Percentiles rank a stretch among this genome's conserved stretches.
Evolutionary conservation across 2,329 filamentous ascomycete species (phyloP).

Genomic region (Cercospora sojina): DNA sequence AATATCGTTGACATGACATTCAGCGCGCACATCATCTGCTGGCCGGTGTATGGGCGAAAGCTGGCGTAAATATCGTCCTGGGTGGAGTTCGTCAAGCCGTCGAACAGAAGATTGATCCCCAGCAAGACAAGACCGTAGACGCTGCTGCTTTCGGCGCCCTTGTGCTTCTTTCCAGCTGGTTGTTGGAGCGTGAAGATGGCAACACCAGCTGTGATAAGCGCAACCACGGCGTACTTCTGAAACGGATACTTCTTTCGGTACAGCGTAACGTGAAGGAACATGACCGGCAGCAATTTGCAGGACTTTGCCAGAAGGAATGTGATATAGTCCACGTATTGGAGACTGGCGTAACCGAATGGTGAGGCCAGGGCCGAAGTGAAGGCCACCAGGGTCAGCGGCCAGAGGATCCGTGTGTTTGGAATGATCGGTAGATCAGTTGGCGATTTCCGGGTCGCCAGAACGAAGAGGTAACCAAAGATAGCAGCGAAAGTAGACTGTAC

Average conservation of each 20-base stretch:
- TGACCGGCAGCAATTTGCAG: slow-evolving; percentile 98
- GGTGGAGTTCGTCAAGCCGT: slow-evolving; percentile 92
- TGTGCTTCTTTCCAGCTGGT: slow-evolving; percentile 41
- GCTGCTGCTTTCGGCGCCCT: slow-evolving; percentile 54
- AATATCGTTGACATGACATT: slow-evolving; percentile 82
- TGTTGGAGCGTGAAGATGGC: slow-evolving; percentile 91
- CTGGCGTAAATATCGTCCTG: slow-evolving; percentile 87
- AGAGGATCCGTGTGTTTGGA: slow-evolving; percentile 70
- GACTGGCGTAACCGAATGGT: slow-evolving; percentile 91
- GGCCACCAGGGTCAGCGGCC: slow-evolving; percentile 79
- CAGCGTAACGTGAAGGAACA: slow-evolving; percentile 91
- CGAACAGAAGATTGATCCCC: slow-evolving; percentile 86
- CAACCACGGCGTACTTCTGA: slow-evolving; percentile 94
- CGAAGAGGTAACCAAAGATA: slow-evolving; percentile 76
- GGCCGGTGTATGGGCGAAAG: slow-evolving; percentile 79
- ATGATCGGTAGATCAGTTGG: slow-evolving; percentile 63
- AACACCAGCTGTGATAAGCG: slow-evolving; percentile 86
- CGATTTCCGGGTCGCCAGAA: slow-evolving; percentile 57
- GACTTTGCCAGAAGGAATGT: slow-evolving; percentile 96
- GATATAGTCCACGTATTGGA: slow-evolving; percentile 95
- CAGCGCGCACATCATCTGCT: slow-evolving; percentile 99
- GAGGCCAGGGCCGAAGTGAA: slow-evolving; percentile 84
- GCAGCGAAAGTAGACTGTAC: slow-evolving; percentile 90
- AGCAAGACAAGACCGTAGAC: slow-evolving; percentile 81
- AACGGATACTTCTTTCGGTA: slow-evolving; percentile 87